Evolutionary conservation across 2,329 filamentous ascomycete genomes (phyloP).

Genomic region (Paecilomyces sp.): DNA sequence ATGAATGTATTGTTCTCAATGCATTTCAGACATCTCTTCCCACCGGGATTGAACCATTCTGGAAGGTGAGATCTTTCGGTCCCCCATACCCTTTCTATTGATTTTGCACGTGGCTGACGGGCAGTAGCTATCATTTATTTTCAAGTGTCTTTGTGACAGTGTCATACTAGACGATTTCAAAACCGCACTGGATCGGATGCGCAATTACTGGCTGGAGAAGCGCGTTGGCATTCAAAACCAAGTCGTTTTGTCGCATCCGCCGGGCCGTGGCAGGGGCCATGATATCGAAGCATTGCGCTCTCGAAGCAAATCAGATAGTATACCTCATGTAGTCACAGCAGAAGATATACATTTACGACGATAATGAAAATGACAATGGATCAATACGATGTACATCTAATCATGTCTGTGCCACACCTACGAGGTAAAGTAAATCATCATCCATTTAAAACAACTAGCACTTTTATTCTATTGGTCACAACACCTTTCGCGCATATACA

Average conservation of each 20-base stretch:
- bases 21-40: conserved; percentile 35
- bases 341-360: background rate
- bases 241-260: background rate
- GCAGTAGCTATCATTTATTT: conserved; percentile 48
- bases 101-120: background rate
- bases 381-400: background rate
- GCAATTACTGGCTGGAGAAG: conserved; percentile 25
- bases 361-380: background rate
- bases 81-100: background rate
- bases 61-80: conserved; percentile 36
- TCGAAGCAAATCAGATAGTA: background rate
- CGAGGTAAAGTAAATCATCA: background rate
- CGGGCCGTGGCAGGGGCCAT: background rate
- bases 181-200: conserved; percentile 42
- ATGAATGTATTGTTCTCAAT: conserved; percentile 53
- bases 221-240: conserved; percentile 9
- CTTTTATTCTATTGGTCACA: background rate
- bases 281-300: background rate
- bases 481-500: background rate
- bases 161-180: conserved; percentile 65
- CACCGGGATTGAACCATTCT: conserved; percentile 59
- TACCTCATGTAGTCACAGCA: background rate
- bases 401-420: background rate
- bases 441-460: too few species aligned
- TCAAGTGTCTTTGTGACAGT: conserved; percentile 61